phyloP scores from a whole-genome alignment of 305 asterid genomes.

The Striga hermonthica region DNA sequence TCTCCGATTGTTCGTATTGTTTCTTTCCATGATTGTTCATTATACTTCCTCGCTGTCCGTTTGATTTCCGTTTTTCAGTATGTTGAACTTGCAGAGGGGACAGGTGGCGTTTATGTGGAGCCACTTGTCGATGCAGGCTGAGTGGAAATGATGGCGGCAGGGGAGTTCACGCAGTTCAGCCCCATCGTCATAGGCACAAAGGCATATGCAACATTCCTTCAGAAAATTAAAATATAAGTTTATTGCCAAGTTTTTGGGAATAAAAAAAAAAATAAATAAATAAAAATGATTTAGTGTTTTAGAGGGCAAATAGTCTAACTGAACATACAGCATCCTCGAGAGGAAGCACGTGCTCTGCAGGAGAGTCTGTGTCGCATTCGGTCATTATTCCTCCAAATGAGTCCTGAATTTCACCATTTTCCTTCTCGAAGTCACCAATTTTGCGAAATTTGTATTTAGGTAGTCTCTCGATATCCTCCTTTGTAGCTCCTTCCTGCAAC shows the following conservation, averaged over 20 bases:
- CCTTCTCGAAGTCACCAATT: slow-evolving; percentile 79
- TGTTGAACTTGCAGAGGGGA: slow-evolving; percentile 91
- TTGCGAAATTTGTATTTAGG: slow-evolving; percentile 74
- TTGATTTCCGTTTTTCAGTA: slow-evolving; percentile 67
- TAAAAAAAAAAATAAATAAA: no score
- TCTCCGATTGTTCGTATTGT: no score
- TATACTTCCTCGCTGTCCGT: slow-evolving; percentile 77
- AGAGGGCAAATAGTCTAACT: neutral
- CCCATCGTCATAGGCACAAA: slow-evolving; percentile 77
- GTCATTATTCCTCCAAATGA: slow-evolving; percentile 88
- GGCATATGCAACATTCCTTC: slow-evolving; percentile 97
- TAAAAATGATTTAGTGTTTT: no score
- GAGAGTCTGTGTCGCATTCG: slow-evolving; percentile 74
- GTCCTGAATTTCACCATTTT: slow-evolving; percentile 79
- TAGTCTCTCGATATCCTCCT: slow-evolving; percentile 83
- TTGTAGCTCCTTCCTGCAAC: slow-evolving; percentile 93
- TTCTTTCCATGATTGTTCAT: neutral
- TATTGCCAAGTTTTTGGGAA: no score
- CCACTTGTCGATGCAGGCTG: slow-evolving; percentile 90
- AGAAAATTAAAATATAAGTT: neutral
- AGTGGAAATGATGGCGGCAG: slow-evolving; percentile 85
- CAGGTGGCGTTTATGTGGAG: slow-evolving; percentile 82
- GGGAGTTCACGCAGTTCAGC: slow-evolving; percentile 89
- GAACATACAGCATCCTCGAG: slow-evolving; percentile 84
- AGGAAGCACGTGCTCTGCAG: slow-evolving; percentile 74